These are phyloP conservation scores for Talaromyces pinophilus DNA, from an alignment of 2,329 filamentous ascomycete genomes.

Conservation along the genomic window DNA sequence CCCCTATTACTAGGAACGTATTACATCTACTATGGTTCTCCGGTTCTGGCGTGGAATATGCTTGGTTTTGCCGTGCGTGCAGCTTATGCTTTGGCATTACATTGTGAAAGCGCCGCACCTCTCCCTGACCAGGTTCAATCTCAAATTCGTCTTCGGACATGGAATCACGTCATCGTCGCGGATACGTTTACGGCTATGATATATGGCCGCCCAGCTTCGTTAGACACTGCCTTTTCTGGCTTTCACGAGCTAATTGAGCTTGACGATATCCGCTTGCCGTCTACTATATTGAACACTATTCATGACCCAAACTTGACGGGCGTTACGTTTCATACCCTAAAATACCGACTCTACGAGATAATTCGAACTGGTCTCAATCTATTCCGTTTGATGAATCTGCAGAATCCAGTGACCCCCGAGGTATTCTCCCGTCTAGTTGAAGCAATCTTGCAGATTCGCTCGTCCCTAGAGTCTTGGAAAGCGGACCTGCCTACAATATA, in stretches of 20 bases:
- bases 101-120: background rate
- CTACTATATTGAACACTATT: background rate
- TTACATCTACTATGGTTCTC: background rate
- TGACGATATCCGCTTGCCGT: background rate
- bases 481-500: background rate
- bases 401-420: slow-evolving; percentile 1
- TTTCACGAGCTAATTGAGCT: background rate
- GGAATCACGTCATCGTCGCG: background rate
- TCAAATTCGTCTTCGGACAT: background rate
- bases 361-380: background rate
- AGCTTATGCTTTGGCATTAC: slow-evolving; percentile 4
- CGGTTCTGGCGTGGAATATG: slow-evolving; percentile 2
- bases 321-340: background rate
- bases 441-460: background rate
- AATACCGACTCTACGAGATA: slow-evolving; percentile 6
- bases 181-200: background rate
- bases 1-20: background rate
- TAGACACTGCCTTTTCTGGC: slow-evolving; percentile 6
- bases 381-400: background rate
- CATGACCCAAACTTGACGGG: background rate
- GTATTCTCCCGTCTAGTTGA: background rate
- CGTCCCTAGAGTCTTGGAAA: slow-evolving; percentile 1
- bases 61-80: background rate
- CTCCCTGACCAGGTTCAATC: background rate
- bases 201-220: background rate